Evolutionary conservation across 1,139 yeast species (phyloP).

Genomic region (Protomyces arabidopsidicola): DNA sequence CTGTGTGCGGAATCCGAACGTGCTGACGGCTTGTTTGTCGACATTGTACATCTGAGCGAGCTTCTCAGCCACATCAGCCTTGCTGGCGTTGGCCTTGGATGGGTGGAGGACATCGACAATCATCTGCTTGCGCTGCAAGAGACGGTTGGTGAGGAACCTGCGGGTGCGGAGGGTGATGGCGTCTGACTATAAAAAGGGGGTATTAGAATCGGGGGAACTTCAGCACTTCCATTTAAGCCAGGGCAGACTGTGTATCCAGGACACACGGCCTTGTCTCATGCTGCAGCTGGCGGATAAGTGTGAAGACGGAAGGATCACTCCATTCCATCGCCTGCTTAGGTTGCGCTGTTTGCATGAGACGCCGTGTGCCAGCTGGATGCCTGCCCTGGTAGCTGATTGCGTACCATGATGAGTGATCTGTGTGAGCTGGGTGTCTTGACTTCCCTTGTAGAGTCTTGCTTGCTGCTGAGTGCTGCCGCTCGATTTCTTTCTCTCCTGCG

Average conservation of each 20-base stretch:
- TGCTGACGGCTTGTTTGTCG: constrained; percentile 97
- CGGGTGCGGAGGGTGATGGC: constrained; percentile 27
- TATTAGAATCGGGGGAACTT: not conserved
- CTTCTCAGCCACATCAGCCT: constrained; percentile 98
- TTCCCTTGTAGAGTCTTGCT: no score
- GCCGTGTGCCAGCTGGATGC: not conserved
- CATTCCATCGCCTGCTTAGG: not conserved
- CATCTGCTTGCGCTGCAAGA: constrained; percentile 99
- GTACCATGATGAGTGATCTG: not conserved
- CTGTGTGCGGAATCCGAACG: constrained; percentile 98
- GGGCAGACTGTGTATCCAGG: not conserved
- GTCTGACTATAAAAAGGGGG: constrained; percentile 25
- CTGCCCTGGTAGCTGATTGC: not conserved
- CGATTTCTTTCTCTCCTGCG: not conserved
- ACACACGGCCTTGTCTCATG: not conserved
- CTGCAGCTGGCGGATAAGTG: not conserved
- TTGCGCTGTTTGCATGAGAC: not conserved
- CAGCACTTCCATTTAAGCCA: constrained; percentile 1
- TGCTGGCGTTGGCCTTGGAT: constrained; percentile 98
- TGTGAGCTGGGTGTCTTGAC: not conserved
- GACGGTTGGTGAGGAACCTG: constrained; percentile 93
- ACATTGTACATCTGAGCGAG: constrained; percentile 95
- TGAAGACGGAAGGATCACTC: not conserved
- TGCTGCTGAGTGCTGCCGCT: no score
- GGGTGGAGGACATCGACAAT: constrained; percentile 99